phyloP scores from a whole-genome alignment of 208 protist species.

The Trypanosoma lewisi region DNA sequence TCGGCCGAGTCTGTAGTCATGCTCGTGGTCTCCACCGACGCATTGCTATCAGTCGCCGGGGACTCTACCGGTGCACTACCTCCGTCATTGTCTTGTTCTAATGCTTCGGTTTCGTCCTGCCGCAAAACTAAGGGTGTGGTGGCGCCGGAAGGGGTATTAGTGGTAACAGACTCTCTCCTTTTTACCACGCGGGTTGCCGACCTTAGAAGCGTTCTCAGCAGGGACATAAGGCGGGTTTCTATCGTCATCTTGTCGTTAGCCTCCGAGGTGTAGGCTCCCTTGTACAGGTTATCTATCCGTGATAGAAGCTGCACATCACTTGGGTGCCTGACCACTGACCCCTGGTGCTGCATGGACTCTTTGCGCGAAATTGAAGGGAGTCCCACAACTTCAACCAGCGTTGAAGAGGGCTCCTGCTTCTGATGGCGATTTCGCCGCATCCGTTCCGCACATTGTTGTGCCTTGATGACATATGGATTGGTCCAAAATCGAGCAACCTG shows the following conservation, averaged over 20 bases:
- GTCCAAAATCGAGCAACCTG: conserved; percentile 64
- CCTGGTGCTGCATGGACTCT: not conserved
- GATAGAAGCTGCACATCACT: not conserved
- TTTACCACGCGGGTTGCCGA: not conserved
- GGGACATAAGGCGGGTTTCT: conserved; percentile 7
- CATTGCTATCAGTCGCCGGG: not conserved
- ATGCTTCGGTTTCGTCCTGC: not conserved
- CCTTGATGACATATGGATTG: conserved; percentile 74
- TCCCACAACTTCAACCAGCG: not conserved
- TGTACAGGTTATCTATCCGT: not conserved
- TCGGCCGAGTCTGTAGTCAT: not conserved
- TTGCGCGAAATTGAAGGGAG: not conserved
- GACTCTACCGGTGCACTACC: no score
- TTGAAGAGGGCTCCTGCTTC: not conserved
- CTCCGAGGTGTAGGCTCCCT: not conserved
- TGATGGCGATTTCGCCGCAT: conserved; percentile 9
- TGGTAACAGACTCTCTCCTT: no score
- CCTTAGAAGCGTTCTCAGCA: conserved; percentile 12
- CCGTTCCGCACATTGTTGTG: conserved; percentile 28
- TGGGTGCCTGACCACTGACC: not conserved
- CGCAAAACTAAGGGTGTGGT: no score
- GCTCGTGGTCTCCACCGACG: no score
- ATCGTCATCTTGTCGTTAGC: not conserved
- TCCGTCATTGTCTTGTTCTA: no score
- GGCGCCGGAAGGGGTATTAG: no score